phyloP scores from a whole-genome alignment of 2,329 filamentous ascomycete species.

The Venturia pyrina region DNA sequence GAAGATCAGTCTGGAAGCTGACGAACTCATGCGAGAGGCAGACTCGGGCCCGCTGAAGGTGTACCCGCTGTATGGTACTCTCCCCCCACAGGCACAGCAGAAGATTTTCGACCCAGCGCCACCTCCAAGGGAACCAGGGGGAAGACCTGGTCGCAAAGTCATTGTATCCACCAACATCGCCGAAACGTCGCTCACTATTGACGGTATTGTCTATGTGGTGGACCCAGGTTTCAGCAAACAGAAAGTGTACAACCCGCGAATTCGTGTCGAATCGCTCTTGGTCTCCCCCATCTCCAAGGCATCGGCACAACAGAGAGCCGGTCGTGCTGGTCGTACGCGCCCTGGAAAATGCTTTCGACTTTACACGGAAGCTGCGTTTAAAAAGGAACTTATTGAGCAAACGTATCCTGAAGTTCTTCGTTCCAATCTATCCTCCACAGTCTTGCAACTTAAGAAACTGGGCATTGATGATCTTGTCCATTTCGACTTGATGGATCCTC shows the following conservation, averaged over 20 bases:
- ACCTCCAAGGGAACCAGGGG: slow-evolving; percentile 58
- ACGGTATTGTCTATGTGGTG: slow-evolving; percentile 98
- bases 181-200: slow-evolving; percentile 93
- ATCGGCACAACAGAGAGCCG: slow-evolving; percentile 90
- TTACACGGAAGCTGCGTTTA: slow-evolving; percentile 92
- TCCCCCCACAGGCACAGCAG: slow-evolving; percentile 89
- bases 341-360: slow-evolving; percentile 97
- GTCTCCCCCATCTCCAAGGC: slow-evolving; percentile 97
- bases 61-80: slow-evolving; percentile 87
- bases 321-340: slow-evolving; percentile 97
- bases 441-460: slow-evolving; percentile 93
- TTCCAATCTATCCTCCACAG: slow-evolving; percentile 89
- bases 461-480: slow-evolving; percentile 93
- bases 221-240: slow-evolving; percentile 99
- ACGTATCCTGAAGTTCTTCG: slow-evolving; percentile 93
- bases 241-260: slow-evolving; percentile 96
- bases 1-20: slow-evolving; percentile 81
- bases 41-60: slow-evolving; percentile 83
- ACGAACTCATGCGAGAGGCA: slow-evolving; percentile 84
- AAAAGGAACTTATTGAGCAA: slow-evolving; percentile 95
- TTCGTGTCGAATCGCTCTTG: slow-evolving; percentile 91
- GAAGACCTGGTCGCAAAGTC: slow-evolving; percentile 81
- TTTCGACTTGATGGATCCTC: slow-evolving; percentile 98
- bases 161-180: slow-evolving; percentile 97
- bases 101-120: slow-evolving; percentile 90